These are phyloP conservation scores for Rubus idaeus DNA, from an alignment of 306 rosid genomes.

Conservation along the genomic window DNA sequence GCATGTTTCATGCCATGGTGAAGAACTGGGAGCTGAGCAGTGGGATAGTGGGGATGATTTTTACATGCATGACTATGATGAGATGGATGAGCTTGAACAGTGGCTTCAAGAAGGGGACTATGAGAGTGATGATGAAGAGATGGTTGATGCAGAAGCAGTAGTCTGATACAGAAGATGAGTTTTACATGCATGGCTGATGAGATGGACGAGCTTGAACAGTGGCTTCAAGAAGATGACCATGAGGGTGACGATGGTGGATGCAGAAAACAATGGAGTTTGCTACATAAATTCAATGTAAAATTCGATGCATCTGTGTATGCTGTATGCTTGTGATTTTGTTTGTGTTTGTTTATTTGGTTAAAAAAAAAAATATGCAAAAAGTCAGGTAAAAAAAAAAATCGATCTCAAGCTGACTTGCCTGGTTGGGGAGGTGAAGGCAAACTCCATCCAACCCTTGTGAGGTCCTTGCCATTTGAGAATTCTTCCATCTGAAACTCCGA, in stretches of 20 bases:
- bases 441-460: constrained; percentile 37
- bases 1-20: constrained; percentile 80
- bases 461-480: constrained; percentile 53
- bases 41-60: constrained; percentile 56
- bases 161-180: not conserved
- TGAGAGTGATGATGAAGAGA: constrained; percentile 61
- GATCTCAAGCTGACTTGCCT: constrained; percentile 30
- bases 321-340: constrained; percentile 11
- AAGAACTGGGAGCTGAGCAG: constrained; percentile 73
- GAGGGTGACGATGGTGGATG: constrained; percentile 57
- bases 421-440: constrained; percentile 45
- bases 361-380: too few relatives aligned
- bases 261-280: constrained; percentile 26
- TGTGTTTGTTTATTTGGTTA: not conserved
- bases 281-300: not conserved
- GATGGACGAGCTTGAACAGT: constrained; percentile 70
- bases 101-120: constrained; percentile 72
- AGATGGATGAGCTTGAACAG: constrained; percentile 76
- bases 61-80: constrained; percentile 61
- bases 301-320: not conserved
- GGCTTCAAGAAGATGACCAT: constrained; percentile 62
- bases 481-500: constrained; percentile 56
- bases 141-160: constrained; percentile 60
- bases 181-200: constrained; percentile 53
- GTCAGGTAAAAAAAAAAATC: too few relatives aligned